Base-by-base conservation (phyloP, 148 eudicot species). In the Chenopodium berlandieri region DNA sequence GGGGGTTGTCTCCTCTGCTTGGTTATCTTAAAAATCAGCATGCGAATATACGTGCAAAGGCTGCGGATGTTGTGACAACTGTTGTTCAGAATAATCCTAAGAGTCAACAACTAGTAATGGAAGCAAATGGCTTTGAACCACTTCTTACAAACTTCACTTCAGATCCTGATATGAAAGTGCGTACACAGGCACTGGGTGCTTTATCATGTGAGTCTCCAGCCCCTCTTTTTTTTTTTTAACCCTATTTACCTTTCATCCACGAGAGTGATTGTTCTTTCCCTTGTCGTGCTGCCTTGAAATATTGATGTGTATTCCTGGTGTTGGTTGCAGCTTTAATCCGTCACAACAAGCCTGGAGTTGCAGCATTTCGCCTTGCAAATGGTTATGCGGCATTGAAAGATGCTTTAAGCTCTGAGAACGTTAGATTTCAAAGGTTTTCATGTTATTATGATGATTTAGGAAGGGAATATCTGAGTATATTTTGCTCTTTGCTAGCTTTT, bases 21-120 rank as follows among this genome's bases (percentile, higher is more conserved):
- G 91, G 86, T 66, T 89, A 94, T 69, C 85, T 96, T 19, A 94
- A 88, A 87, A 94, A 91, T 76, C 80, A 87, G 32, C 95, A 94
- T 86, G 90, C 98, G 23, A 89, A 89, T 78, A 89, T 96, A 13
- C 88, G 97, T 78, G 99, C 99, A 71, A 96, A 96, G 83, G 99
- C 98, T 64, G 98, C 99, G n/a, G 98, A 96, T 68, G 99, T 96
- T 27, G 91, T 96, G 50, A 88, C 94, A 17, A 96, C 99, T 7
- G 84, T 94, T 71, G 99, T 96, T 71, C 99, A 96, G 81, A 96
- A 96, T 82, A 96, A 96, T 75, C 99, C 99, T 1, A 92, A 44
- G 80, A 91, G 99, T 81, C 99, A 96, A 73, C 97, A 94, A 77
- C 82, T 94, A 73, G 95, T 96, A 14, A 94, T 96, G 97, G 98